These are phyloP conservation scores for Chrysosphaeria jannelii DNA, from an alignment of 2,329 filamentous ascomycete species.

Conservation along the genomic window DNA sequence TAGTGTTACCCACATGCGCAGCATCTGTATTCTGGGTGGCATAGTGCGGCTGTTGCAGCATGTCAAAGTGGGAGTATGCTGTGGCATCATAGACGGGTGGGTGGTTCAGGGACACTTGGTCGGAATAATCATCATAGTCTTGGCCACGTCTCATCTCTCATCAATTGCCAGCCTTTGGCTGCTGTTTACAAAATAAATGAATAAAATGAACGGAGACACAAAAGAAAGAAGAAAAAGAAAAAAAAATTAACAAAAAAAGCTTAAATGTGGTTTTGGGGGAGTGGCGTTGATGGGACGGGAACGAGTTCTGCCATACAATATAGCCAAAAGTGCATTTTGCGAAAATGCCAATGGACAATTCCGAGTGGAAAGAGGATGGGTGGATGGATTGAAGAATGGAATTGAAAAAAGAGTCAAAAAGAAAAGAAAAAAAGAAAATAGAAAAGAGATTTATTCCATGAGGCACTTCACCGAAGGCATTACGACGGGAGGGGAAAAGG, in stretches of 20 bases:
- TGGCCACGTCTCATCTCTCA: background rate
- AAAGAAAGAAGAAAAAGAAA: background rate
- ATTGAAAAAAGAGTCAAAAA: background rate
- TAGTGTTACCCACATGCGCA: too few species aligned
- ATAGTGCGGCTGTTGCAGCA: too few species aligned
- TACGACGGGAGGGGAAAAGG: slow-evolving; percentile 1
- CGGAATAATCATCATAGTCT: too few species aligned
- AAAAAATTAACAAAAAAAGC: background rate
- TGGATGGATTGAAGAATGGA: background rate
- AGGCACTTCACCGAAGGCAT: background rate
- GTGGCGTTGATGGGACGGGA: slow-evolving; percentile 1
- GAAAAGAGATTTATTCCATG: background rate
- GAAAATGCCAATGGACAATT: background rate
- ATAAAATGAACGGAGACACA: background rate
- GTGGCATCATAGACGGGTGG: too few species aligned
- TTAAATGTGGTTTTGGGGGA: too few species aligned
- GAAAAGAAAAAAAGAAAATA: slow-evolving; percentile 1
- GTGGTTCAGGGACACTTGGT: too few species aligned
- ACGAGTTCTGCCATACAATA: slow-evolving; percentile 1
- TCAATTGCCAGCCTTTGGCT: background rate
- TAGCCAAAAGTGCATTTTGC: background rate
- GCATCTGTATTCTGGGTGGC: too few species aligned
- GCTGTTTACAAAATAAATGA: background rate
- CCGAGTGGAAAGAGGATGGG: background rate
- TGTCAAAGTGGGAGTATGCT: too few species aligned